Percentiles rank a stretch among this genome's conserved stretches.
These are phyloP conservation scores for Verticillium alfalfae DNA, from an alignment of 2,329 filamentous ascomycete species.

Conservation along the genomic window DNA sequence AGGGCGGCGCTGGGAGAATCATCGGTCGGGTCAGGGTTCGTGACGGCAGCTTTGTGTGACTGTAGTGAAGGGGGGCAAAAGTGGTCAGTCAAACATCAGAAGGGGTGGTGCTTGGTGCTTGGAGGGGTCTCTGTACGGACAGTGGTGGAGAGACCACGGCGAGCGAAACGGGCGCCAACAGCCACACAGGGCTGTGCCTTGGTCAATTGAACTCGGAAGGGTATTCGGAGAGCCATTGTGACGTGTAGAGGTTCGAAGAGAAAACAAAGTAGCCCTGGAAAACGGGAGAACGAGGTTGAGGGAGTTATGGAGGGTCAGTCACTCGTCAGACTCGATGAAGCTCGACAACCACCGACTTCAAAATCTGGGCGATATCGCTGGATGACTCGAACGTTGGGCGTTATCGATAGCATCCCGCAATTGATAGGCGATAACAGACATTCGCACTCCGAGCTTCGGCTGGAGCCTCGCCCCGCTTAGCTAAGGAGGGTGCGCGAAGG, in stretches of 20 bases:
- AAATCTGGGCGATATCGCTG: not conserved
- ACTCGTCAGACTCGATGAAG: not conserved
- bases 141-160: constrained; percentile 25
- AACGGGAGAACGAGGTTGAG: not conserved
- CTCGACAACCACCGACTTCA: not conserved
- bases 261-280: not conserved
- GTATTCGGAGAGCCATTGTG: constrained; percentile 33
- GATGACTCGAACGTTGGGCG: not conserved
- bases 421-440: not conserved
- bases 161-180: constrained; percentile 18
- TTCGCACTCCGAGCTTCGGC: not conserved
- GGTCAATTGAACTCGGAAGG: constrained; percentile 31
- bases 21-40: constrained; percentile 66
- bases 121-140: constrained; percentile 7
- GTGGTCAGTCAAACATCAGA: not conserved
- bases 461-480: not conserved
- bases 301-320: not conserved
- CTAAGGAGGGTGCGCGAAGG: no score
- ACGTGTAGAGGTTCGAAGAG: not conserved
- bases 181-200: constrained; percentile 13
- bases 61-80: constrained; percentile 3
- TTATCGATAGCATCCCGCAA: not conserved
- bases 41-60: constrained; percentile 27
- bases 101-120: not conserved
- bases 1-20: constrained; percentile 72